Evolutionary conservation across 371 early-diverging fungal genomes (phyloP).

Genomic region (Mucor circinelloides): DNA sequence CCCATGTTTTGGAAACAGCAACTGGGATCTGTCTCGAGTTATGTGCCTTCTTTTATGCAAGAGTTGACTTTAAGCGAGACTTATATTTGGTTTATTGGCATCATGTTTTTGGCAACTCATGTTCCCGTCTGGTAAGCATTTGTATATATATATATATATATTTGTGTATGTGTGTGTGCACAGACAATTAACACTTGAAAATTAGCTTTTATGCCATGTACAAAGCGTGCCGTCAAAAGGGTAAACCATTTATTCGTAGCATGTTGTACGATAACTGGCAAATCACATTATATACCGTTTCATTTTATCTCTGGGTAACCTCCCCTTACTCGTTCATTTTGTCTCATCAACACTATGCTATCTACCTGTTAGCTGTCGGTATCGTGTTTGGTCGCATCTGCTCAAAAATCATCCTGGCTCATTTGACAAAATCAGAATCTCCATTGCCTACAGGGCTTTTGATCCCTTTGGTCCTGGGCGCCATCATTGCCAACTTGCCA

Average conservation of each 20-base stretch:
- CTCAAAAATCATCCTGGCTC: constrained; percentile 87
- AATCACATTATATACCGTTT: constrained; percentile 57
- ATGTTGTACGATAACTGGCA: constrained; percentile 71
- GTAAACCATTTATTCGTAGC: constrained; percentile 55
- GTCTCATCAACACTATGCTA: constrained; percentile 65
- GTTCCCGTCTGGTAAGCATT: constrained; percentile 63
- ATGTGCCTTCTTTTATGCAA: constrained; percentile 35
- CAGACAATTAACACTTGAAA: background rate
- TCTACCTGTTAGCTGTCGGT: constrained; percentile 74
- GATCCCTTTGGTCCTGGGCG: constrained; percentile 75
- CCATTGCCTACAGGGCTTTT: constrained; percentile 79
- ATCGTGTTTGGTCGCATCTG: constrained; percentile 89
- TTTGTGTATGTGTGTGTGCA: background rate
- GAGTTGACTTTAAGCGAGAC: constrained; percentile 51
- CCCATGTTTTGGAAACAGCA: constrained; percentile 37
- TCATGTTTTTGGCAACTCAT: constrained; percentile 68
- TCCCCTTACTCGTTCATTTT: constrained; percentile 71
- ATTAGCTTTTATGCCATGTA: constrained; percentile 60
- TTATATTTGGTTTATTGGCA: constrained; percentile 58
- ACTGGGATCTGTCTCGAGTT: constrained; percentile 24
- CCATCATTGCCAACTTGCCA: constrained; percentile 65
- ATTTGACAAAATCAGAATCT: constrained; percentile 79
- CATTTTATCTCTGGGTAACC: constrained; percentile 71
- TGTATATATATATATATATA: background rate
- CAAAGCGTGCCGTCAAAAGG: constrained; percentile 68